Conservation (phyloP, 768 basidiomycete species). For the Psilocybe cubensis region DNA sequence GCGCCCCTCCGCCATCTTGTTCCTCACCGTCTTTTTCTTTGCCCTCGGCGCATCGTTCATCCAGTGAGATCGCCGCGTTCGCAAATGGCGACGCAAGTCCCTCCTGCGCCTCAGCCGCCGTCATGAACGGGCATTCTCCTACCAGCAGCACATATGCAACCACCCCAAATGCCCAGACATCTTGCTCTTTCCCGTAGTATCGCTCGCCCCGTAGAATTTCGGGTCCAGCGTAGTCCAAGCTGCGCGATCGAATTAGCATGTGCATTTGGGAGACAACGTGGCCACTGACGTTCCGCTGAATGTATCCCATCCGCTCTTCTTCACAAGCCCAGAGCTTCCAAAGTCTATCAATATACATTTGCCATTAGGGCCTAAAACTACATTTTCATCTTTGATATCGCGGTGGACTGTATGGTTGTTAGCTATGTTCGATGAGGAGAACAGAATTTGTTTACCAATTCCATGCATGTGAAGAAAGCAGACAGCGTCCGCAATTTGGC, state of each 20-base stretch:
- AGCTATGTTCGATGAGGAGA: constrained; percentile 1
- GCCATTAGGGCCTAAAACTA: constrained; percentile 79
- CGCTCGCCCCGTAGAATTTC: constrained; percentile 95
- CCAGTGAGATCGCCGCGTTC: constrained; percentile 73
- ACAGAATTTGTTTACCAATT: constrained; percentile 63
- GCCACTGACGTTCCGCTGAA: constrained; percentile 88
- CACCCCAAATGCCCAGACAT: constrained; percentile 98
- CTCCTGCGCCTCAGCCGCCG: constrained; percentile 88
- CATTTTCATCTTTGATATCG: constrained; percentile 98
- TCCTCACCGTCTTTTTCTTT: constrained; percentile 78
- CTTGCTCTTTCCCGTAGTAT: constrained; percentile 95
- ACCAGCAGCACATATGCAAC: constrained; percentile 94
- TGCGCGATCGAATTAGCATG: constrained; percentile 30
- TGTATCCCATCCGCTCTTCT: constrained; percentile 86
- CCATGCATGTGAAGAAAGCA: constrained; percentile 89
- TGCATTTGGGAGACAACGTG: constrained; percentile 5
- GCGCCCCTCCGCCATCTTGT: constrained; percentile 78
- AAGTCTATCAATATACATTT: constrained; percentile 96
- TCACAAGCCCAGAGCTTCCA: constrained; percentile 87
- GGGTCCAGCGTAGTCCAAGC: constrained; percentile 93
- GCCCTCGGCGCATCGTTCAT: constrained; percentile 79
- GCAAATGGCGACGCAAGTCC: constrained; percentile 79
- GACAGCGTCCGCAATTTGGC: constrained; percentile 92
- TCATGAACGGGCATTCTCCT: constrained; percentile 92
- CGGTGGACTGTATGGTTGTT: constrained; percentile 71